These are phyloP conservation scores for Lindgomyces ingoldianus DNA, from an alignment of 495 filamentous ascomycete genomes.

Conservation along the genomic window DNA sequence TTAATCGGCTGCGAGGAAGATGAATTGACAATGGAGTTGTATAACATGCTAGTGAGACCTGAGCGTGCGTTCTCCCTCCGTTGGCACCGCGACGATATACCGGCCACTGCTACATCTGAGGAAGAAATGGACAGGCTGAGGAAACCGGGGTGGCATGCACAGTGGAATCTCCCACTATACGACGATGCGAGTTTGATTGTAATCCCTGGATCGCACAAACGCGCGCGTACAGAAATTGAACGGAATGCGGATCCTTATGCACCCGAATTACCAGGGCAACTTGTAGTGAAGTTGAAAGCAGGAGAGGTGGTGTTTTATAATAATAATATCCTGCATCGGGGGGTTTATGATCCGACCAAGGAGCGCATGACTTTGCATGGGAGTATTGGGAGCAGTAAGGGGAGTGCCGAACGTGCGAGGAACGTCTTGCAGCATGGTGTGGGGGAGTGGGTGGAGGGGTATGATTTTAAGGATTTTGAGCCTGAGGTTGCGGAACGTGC, in stretches of 20 bases:
- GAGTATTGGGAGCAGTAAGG: constrained; percentile 65
- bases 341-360: constrained; percentile 60
- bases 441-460: constrained; percentile 67
- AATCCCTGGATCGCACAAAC: constrained; percentile 67
- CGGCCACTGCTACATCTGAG: constrained; percentile 54
- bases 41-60: constrained; percentile 74
- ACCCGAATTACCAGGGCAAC: constrained; percentile 57
- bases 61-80: constrained; percentile 64
- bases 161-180: constrained; percentile 77
- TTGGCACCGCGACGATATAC: constrained; percentile 81
- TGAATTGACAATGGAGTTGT: constrained; percentile 73
- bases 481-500: constrained; percentile 54
- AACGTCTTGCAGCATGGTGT: constrained; percentile 87
- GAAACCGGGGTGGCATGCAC: constrained; percentile 56
- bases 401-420: constrained; percentile 60
- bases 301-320: constrained; percentile 84
- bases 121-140: constrained; percentile 53
- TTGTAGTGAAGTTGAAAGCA: constrained; percentile 62
- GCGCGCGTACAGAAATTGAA: constrained; percentile 67
- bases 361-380: constrained; percentile 80
- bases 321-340: constrained; percentile 83
- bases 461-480: constrained; percentile 49
- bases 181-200: constrained; percentile 67
- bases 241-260: constrained; percentile 62
- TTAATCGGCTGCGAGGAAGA: constrained; percentile 54